Evolutionary conservation across 2,329 filamentous ascomycete genomes (phyloP), one percentile per base, ranked within the genome.

Genomic region (Aspergillus felis): DNA sequence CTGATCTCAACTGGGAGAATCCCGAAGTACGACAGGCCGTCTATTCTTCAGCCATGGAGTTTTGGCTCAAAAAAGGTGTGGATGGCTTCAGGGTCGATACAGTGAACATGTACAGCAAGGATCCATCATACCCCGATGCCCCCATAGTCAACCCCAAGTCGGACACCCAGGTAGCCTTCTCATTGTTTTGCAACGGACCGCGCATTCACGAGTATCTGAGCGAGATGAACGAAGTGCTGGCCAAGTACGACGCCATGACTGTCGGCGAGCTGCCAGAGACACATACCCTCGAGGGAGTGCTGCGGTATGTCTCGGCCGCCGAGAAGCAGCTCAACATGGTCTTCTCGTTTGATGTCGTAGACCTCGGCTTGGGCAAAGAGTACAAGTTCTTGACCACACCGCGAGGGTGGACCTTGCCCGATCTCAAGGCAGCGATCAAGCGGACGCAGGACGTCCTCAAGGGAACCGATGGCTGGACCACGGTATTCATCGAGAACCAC

Each of bases 1-100:
- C 90, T 0, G 91, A 94, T 64, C 79, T 94, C n/a, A 94, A 94
- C 74, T 94, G 89, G 89, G 88, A 92, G 67, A 89, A 87, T 57
- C 78, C 80, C 0, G 83, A 82, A 5, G 83, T 87, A 0, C 82
- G 89, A 6, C 75, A 82, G 46, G 89, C 88, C 1, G 84, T 92
- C 4, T 89, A 91, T 71, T 81, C 82, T 12, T 82, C 80, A 67
- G 81, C 87, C 2, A 88, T 92, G 83, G 81, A 83, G 29, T 94
- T 92, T 70, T 94, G 90, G 90, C 82, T 93, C 1, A 78, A 88
- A 48, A 82, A 83, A 38, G 90, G 89, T 3, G 85, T 89, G 0
- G 84, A 87, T 48, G 88, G 88, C 1, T 91, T 90, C 77, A 81
- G 88, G 14, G 82, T 90, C 70, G 88, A 91, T 66, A 86, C 87